Conservation (phyloP, 345 rosid genomes). For the Dipteronia dyeriana region DNA sequence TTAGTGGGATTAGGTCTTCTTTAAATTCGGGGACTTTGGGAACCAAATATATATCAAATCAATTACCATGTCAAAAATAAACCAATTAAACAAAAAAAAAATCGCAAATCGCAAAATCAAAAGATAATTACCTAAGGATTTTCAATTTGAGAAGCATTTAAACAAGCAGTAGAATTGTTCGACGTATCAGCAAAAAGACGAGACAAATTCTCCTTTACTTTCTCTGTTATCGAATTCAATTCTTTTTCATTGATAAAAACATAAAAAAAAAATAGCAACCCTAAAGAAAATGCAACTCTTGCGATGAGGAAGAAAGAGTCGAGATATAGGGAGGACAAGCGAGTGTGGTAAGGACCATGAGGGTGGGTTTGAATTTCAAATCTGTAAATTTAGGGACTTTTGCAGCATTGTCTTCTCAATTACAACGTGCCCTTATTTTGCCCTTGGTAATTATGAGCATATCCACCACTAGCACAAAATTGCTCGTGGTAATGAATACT, state of each 20-base stretch:
- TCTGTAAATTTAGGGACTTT: too few relatives aligned
- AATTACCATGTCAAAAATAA: neutral
- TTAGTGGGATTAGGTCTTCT: too few relatives aligned
- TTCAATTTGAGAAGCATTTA: slow-evolving; percentile 37
- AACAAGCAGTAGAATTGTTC: slow-evolving; percentile 21
- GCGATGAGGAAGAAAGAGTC: too few relatives aligned
- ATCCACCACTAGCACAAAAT: too few relatives aligned
- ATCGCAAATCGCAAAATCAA: slow-evolving; percentile 25
- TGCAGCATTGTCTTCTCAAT: too few relatives aligned
- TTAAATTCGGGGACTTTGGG: too few relatives aligned
- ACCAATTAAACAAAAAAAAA: neutral
- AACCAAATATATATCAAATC: neutral
- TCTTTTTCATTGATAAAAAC: neutral
- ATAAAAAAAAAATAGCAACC: neutral
- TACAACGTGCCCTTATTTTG: too few relatives aligned
- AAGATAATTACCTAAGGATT: slow-evolving; percentile 46
- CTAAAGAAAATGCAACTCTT: neutral
- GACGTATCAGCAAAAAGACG: slow-evolving; percentile 65
- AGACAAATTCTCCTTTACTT: slow-evolving; percentile 70
- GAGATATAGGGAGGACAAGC: too few relatives aligned
- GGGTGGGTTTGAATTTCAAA: too few relatives aligned
- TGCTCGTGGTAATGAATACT: too few relatives aligned
- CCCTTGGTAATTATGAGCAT: too few relatives aligned
- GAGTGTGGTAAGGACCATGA: too few relatives aligned
- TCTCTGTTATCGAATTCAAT: slow-evolving; percentile 69